phyloP scores from a whole-genome alignment of 345 rosid species.

The Pistacia vera region DNA sequence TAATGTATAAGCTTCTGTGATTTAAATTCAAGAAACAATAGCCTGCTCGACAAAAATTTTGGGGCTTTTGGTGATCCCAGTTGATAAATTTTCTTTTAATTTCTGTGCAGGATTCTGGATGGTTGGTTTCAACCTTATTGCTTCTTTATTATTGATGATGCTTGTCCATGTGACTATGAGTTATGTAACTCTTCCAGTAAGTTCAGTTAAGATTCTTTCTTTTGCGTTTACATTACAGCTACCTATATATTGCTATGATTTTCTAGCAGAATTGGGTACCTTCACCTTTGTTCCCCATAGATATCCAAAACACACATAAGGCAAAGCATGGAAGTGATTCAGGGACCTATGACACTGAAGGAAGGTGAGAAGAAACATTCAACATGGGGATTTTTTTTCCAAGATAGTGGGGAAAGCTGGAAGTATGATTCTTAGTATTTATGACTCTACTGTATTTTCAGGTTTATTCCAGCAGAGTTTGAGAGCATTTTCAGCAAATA shows the following conservation, averaged over 20 bases:
- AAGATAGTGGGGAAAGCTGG: not conserved
- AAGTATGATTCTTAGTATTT: not conserved
- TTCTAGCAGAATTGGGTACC: constrained; percentile 57
- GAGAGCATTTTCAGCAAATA: constrained; percentile 73
- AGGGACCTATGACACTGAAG: constrained; percentile 60
- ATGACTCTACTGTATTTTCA: constrained; percentile 12
- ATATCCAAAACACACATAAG: constrained; percentile 57
- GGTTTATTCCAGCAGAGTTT: constrained; percentile 53
- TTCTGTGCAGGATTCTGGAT: constrained; percentile 43
- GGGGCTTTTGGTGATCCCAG: not conserved
- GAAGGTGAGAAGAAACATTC: constrained; percentile 38
- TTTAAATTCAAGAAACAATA: not conserved
- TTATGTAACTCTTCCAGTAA: constrained; percentile 57
- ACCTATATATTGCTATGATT: not conserved
- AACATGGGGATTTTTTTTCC: not conserved
- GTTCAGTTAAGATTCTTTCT: constrained; percentile 15
- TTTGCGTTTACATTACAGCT: not conserved
- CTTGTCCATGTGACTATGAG: constrained; percentile 49
- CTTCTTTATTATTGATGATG: constrained; percentile 39
- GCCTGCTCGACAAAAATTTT: not conserved
- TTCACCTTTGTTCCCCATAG: constrained; percentile 44
- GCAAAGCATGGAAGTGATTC: constrained; percentile 74
- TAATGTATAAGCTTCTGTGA: not conserved
- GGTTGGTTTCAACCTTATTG: constrained; percentile 57
- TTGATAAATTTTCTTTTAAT: not conserved